Percentiles rank a stretch among this genome's conserved stretches.
These are phyloP conservation scores for Russula olivacea DNA, from an alignment of 768 basidiomycete genomes.

Conservation along the genomic window DNA sequence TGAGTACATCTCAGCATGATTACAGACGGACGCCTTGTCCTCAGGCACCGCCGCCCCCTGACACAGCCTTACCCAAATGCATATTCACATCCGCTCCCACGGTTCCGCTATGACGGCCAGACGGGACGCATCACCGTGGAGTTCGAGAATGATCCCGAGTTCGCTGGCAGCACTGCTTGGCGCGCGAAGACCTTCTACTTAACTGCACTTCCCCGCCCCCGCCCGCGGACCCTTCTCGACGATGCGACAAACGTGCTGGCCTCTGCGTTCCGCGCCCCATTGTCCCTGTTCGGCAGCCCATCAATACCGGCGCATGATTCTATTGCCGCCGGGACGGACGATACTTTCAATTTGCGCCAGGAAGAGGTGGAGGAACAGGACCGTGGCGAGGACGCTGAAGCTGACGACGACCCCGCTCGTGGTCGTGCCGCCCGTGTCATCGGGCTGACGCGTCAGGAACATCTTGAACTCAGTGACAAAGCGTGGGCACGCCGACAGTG, in stretches of 20 bases:
- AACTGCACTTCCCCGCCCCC: constrained; percentile 59
- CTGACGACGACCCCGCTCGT: constrained; percentile 62
- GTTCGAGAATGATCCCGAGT: constrained; percentile 60
- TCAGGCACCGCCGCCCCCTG: constrained; percentile 72
- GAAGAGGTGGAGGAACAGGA: constrained; percentile 78
- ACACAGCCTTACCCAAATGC: constrained; percentile 73
- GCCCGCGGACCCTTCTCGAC: constrained; percentile 63
- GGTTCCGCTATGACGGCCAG: constrained; percentile 51
- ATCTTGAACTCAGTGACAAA: constrained; percentile 31
- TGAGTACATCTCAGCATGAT: background rate
- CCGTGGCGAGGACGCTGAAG: constrained; percentile 68
- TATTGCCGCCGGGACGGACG: constrained; percentile 25
- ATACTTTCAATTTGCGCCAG: constrained; percentile 52
- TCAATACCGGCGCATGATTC: constrained; percentile 12
- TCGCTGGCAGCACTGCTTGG: constrained; percentile 47
- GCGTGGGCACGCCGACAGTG: constrained; percentile 43
- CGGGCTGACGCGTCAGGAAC: constrained; percentile 40
- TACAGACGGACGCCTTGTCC: constrained; percentile 57
- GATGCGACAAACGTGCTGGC: constrained; percentile 63
- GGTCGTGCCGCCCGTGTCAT: constrained; percentile 53
- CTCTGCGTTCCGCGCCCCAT: constrained; percentile 52
- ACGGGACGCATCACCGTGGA: constrained; percentile 55
- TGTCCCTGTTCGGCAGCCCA: constrained; percentile 41
- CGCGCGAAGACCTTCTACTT: constrained; percentile 54
- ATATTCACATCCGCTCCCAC: constrained; percentile 71